phyloP scores from a whole-genome alignment of 495 filamentous ascomycete species.

The Eremomyces bilateralis region DNA sequence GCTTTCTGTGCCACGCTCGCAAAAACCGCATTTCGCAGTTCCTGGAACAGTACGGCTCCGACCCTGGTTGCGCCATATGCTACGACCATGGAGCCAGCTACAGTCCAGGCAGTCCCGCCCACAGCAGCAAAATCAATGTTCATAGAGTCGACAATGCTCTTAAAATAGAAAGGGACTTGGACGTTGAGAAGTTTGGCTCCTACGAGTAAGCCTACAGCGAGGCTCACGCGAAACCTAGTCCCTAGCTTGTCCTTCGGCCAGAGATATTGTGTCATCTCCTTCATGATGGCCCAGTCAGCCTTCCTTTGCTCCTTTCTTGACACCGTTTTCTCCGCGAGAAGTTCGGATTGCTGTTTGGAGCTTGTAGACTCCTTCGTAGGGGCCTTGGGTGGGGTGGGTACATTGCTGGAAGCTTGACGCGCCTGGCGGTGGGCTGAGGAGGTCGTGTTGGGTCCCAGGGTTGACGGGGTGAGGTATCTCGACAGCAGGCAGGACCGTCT shows the following conservation, averaged over 20 bases:
- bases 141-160: conserved; percentile 90
- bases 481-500: too few relatives aligned
- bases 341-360: too few relatives aligned
- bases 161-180: conserved; percentile 97
- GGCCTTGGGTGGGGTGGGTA: too few relatives aligned
- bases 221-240: conserved; percentile 62
- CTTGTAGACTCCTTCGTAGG: too few relatives aligned
- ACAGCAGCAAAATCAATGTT: conserved; percentile 73
- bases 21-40: conserved; percentile 87
- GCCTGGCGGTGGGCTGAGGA: too few relatives aligned
- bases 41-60: conserved; percentile 68
- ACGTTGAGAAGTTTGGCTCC: conserved; percentile 93
- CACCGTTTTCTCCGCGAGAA: conserved; percentile 32
- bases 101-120: conserved; percentile 69
- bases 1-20: conserved; percentile 93
- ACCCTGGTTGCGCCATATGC: conserved; percentile 79
- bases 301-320: conserved; percentile 72
- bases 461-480: too few relatives aligned
- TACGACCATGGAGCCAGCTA: conserved; percentile 78
- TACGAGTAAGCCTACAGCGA: conserved; percentile 60
- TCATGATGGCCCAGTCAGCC: conserved; percentile 96
- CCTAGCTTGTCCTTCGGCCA: conserved; percentile 83
- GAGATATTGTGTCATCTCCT: conserved; percentile 89
- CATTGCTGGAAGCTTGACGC: too few relatives aligned
- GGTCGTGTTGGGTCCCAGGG: too few relatives aligned